Evolutionary conservation across 768 basidiomycete species (phyloP), one percentile per base, ranked within the genome.

Genomic region (Suillus brevipes): DNA sequence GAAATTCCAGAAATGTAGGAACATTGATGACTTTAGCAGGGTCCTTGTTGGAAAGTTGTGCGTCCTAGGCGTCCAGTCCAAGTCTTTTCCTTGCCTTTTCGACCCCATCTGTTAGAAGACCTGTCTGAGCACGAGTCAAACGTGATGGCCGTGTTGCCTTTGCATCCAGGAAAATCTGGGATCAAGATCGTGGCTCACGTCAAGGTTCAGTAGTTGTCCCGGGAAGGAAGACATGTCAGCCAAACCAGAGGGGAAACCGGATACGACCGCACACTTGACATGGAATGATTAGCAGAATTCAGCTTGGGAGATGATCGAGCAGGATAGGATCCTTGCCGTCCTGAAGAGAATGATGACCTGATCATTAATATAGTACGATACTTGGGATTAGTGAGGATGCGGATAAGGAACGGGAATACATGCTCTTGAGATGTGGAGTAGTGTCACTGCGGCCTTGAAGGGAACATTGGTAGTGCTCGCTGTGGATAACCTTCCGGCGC

Each of bases 301-400:
- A 52, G 28, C 16, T 31, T 31, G 25, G 7, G 28, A 52, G 74
- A 31, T 62, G 47, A 49, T 72, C 64, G 50, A 74, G 53, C 50
- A 64, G 66, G 64, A 75, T 66, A 14, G 64, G 68, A 8, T 67
- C 69, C 6, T 72, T 42, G 68, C 68, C 59, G 65, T 67, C 70
- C 37, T 18, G 31, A 49, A 9, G 28, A 36, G 67, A n/a, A 34
- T n/a, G 18, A 60, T 55, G 40, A 60, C 69, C 69, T 68, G 59
- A 43, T 37, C 61, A 47, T 61, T 43, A 12, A 12, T 12, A 6
- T 34, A 61, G 12, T 25, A 60, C 34, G 38, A 23, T 20, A 57
- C 68, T 31, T 37, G n/a, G 20, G 25, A 67, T 52, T 18, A 16
- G 25, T 50, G 50, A 53, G 9, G 47, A 65, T 68, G 66, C 60